Percentiles rank a stretch among this genome's conserved stretches.
phyloP scores from a whole-genome alignment of 2,329 filamentous ascomycete genomes.

The Plectosphaerella plurivora region DNA sequence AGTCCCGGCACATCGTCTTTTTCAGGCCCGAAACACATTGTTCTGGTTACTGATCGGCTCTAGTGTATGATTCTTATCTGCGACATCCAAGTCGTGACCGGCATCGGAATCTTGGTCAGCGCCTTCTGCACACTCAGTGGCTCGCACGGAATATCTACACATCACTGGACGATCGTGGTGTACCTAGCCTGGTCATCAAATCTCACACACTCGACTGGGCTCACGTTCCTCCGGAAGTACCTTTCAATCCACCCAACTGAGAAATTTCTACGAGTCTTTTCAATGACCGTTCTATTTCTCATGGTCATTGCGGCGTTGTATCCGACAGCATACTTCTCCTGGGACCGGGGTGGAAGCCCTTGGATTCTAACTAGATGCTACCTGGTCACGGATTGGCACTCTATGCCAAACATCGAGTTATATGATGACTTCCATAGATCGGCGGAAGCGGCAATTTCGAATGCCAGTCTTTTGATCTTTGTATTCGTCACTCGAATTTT shows the following conservation, averaged over 20 bases:
- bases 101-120: conserved; percentile 20
- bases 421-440: background rate
- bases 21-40: too few relatives aligned
- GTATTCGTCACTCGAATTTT: too few relatives aligned
- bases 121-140: background rate
- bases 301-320: background rate
- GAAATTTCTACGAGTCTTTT: background rate
- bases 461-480: too few relatives aligned
- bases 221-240: background rate
- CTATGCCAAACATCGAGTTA: too few relatives aligned
- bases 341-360: background rate
- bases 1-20: too few relatives aligned
- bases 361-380: background rate
- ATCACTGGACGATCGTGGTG: conserved; percentile 23
- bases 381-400: background rate
- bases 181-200: conserved; percentile 26
- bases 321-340: background rate
- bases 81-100: conserved; percentile 25
- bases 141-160: conserved; percentile 12
- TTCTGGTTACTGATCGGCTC: too few relatives aligned
- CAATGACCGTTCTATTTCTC: background rate
- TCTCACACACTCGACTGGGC: conserved; percentile 18
- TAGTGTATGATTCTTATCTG: background rate
- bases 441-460: too few relatives aligned
- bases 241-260: background rate